Conservation (phyloP, 140 eudicot genomes). For the Bidens hawaiensis region DNA sequence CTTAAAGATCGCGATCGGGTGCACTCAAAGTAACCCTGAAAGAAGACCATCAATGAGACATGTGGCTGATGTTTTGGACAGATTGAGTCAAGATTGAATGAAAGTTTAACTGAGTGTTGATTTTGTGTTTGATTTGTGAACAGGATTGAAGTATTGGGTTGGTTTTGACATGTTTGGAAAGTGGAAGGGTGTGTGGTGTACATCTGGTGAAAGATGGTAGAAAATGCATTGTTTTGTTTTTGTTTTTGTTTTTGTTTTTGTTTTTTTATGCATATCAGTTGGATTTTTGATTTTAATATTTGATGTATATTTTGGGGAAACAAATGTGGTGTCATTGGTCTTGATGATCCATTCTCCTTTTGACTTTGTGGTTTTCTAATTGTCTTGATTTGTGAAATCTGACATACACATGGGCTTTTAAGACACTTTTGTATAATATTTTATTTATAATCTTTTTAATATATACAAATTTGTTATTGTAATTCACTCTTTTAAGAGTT, state of each 20-base stretch:
- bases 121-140: not conserved
- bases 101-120: not conserved
- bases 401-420: not conserved
- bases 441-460: not conserved
- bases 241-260: not conserved
- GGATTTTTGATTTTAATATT: slow-evolving; percentile 4
- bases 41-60: slow-evolving; percentile 89
- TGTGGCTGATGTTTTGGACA: slow-evolving; percentile 64
- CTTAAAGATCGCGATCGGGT: slow-evolving; percentile 83
- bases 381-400: slow-evolving; percentile 4
- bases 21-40: slow-evolving; percentile 72
- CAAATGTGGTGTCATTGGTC: slow-evolving; percentile 21
- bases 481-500: too few species aligned
- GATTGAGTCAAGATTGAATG: slow-evolving; percentile 34
- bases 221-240: slow-evolving; percentile 21
- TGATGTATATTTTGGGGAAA: slow-evolving; percentile 25
- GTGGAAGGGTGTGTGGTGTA: slow-evolving; percentile 32
- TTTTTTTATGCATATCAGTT: slow-evolving; percentile 8
- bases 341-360: not conserved
- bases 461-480: not conserved
- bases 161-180: slow-evolving; percentile 28
- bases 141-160: slow-evolving; percentile 19
- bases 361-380: not conserved
- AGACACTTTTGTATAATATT: not conserved
- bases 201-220: slow-evolving; percentile 23